Evolutionary conservation across 768 basidiomycete species (phyloP), one percentile per base, ranked within the genome.

Genomic region (Boletus vinaceobasis): DNA sequence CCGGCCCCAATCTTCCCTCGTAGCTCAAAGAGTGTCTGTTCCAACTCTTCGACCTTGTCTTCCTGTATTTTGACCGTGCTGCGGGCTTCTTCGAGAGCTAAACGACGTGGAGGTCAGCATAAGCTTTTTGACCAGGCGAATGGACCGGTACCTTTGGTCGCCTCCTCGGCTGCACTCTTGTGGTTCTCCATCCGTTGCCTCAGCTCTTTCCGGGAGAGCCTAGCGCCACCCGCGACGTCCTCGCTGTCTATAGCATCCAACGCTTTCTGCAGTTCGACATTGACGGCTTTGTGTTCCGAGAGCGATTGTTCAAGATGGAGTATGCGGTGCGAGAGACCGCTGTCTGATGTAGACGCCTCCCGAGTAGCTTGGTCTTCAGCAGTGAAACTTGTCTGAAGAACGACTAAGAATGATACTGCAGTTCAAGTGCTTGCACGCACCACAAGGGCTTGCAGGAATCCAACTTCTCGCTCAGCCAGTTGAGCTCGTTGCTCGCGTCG

Each of bases 21-120:
- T 2, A 92, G 77, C 50, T 93, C 88, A 65, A 89, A 91, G 8
- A 93, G 78, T 10, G 79, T 76, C 65, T 93, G 91, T 62, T 90
- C 88, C 36, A 92, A 77, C n/a, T 74, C 65, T 26, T 91, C 90
- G 33, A 90, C 82, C 65, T 78, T 78, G 48, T 75, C 75, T 1
- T 78, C 70, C 15, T 80, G 76, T 37, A 69, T 57, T 44, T 75
- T 72, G 37, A 65, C 53, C 37, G 70, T 72, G 0, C 66, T 59
- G 31, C 74, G 71, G 0, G 74, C 71, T 48, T 74, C 70, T 26
- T 77, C 66, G 23, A 85, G 74, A 15, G 76, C 85, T 87, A 50
- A 8, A 23, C 10, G 43, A 29, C 7, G 6, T 0, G 2, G 26
- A 48, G 5, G 27, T 68, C 17, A 63, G 31, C 7, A 13, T 1